Conservation (phyloP, 768 basidiomycete genomes). For the Tremella mesenterica region DNA sequence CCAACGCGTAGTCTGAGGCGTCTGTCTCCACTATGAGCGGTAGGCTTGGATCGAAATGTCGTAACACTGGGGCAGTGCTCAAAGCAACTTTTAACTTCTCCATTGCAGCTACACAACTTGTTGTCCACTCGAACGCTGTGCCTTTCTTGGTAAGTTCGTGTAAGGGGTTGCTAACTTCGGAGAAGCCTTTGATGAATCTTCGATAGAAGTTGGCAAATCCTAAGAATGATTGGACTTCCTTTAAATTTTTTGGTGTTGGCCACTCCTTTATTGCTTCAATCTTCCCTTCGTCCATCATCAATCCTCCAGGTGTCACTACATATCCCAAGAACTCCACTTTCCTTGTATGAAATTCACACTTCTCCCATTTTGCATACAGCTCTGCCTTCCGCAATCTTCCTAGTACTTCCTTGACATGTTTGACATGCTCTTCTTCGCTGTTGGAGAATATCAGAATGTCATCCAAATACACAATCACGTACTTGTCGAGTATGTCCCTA, state of each 20-base stretch:
- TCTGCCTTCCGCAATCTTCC: constrained; percentile 7
- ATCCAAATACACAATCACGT: constrained; percentile 19
- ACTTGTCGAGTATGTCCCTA: constrained; percentile 13
- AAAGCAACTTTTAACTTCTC: constrained; percentile 1
- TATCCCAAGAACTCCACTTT: constrained; percentile 25
- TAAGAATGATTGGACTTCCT: constrained; percentile 46
- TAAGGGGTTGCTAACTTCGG: constrained; percentile 35
- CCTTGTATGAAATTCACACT: constrained; percentile 23
- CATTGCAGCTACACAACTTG: constrained; percentile 4
- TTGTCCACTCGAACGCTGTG: background rate
- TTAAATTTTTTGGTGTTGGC: constrained; percentile 13
- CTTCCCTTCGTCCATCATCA: constrained; percentile 10
- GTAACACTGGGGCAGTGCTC: constrained; percentile 14
- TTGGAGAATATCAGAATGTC: constrained; percentile 26
- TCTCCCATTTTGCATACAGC: constrained; percentile 19
- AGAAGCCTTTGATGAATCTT: constrained; percentile 46
- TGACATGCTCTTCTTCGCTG: constrained; percentile 9
- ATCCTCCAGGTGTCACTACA: constrained; percentile 4
- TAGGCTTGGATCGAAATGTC: constrained; percentile 5
- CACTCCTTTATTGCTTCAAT: constrained; percentile 8
- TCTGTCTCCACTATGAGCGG: constrained; percentile 19
- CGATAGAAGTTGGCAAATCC: constrained; percentile 51
- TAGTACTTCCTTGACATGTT: constrained; percentile 13
- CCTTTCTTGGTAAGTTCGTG: constrained; percentile 10
- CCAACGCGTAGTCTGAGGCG: constrained; percentile 38